These are phyloP conservation scores for Cladosporium cucumerinum DNA, from an alignment of 2,329 filamentous ascomycete genomes.

Conservation along the genomic window DNA sequence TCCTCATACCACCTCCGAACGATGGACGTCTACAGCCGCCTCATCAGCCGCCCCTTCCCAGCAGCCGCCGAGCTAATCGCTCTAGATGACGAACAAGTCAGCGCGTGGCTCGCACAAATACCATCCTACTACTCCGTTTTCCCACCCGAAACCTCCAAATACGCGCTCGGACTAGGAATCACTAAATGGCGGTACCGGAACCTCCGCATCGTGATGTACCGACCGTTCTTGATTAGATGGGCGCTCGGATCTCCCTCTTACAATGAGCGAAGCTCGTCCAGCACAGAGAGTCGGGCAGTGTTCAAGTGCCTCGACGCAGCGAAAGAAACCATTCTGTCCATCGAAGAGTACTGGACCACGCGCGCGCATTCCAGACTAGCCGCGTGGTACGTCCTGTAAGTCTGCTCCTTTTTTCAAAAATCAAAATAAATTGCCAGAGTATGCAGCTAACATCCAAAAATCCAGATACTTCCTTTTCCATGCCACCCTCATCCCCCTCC, in stretches of 20 bases:
- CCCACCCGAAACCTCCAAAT: constrained; percentile 3
- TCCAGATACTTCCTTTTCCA: constrained; percentile 15
- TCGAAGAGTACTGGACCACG: constrained; percentile 14
- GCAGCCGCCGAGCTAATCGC: constrained; percentile 11
- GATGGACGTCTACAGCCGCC: constrained; percentile 10
- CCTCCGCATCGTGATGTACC: constrained; percentile 10
- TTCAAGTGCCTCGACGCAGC: constrained; percentile 13
- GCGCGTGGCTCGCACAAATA: constrained; percentile 7
- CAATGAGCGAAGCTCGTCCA: not conserved
- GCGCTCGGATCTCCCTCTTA: not conserved
- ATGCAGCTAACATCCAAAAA: not conserved
- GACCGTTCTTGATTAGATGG: constrained; percentile 5
- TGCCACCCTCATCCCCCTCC: constrained; percentile 11
- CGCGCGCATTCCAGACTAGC: constrained; percentile 2
- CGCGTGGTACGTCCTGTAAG: constrained; percentile 14
- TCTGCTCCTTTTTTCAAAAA: not conserved
- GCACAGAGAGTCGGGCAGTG: constrained; percentile 7
- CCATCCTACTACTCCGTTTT: constrained; percentile 13
- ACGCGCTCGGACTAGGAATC: constrained; percentile 9
- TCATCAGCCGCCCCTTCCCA: constrained; percentile 11
- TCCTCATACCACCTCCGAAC: constrained; percentile 10
- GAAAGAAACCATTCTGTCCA: constrained; percentile 8
- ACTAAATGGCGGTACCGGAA: constrained; percentile 12
- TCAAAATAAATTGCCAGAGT: not conserved
- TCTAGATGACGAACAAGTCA: constrained; percentile 6